Evolutionary conservation across 352 stramenopile genomes (phyloP).

Genomic region (Phytophthora lateralis): DNA sequence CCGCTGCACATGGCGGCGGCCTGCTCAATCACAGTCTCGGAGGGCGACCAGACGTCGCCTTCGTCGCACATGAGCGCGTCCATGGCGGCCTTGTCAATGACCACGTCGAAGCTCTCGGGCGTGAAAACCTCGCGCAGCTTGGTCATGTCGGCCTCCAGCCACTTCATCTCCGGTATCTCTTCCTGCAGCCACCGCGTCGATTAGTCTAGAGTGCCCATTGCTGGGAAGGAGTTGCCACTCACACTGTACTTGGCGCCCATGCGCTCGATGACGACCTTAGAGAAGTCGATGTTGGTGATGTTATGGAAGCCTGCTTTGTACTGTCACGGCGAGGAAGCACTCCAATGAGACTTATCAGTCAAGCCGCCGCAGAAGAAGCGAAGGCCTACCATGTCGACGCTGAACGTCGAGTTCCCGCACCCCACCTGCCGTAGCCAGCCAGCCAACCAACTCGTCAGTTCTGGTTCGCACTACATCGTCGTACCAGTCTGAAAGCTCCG

Average conservation of each 20-base stretch:
- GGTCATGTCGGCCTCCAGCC: constrained; percentile 66
- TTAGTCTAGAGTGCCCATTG: neutral
- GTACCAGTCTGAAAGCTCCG: neutral
- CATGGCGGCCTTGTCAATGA: constrained; percentile 89
- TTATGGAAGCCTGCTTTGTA: constrained; percentile 61
- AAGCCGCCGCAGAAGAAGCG: neutral
- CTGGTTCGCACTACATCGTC: neutral
- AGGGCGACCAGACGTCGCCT: constrained; percentile 76
- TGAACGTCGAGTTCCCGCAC: constrained; percentile 82
- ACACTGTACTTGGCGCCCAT: constrained; percentile 68
- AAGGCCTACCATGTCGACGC: constrained; percentile 56
- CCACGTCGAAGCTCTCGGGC: constrained; percentile 61
- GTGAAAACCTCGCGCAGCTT: constrained; percentile 50
- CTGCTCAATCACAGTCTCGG: constrained; percentile 49
- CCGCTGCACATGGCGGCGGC: constrained; percentile 58
- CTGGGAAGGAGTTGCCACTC: constrained; percentile 8
- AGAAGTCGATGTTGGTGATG: constrained; percentile 82
- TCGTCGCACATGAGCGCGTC: constrained; percentile 82
- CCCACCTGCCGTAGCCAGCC: constrained; percentile 44
- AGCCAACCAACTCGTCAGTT: constrained; percentile 11
- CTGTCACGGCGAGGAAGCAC: constrained; percentile 20
- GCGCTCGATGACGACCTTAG: constrained; percentile 61
- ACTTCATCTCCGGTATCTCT: constrained; percentile 56
- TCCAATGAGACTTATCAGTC: constrained; percentile 9
- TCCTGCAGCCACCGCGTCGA: constrained; percentile 25